Percentiles rank a stretch among this genome's conserved stretches.
Evolutionary conservation across 768 basidiomycete genomes (phyloP).

Genomic region (Suillus lakei): DNA sequence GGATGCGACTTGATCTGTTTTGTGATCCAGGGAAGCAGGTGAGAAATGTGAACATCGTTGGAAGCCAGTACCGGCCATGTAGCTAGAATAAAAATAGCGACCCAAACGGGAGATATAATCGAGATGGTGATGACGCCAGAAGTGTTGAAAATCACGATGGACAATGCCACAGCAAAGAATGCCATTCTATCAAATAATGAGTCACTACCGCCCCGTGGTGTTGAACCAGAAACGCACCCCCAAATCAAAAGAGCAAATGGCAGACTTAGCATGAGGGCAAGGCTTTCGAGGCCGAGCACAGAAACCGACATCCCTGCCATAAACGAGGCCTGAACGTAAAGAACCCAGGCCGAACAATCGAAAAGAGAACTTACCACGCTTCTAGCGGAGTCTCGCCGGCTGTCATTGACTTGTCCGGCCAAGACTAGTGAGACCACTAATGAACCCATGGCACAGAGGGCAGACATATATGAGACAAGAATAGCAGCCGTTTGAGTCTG

Average conservation of each 20-base stretch:
- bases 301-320: slow-evolving; percentile 10
- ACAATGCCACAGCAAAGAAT: slow-evolving; percentile 12
- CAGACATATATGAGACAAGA: slow-evolving; percentile 10
- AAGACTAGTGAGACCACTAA: slow-evolving; percentile 35
- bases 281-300: slow-evolving; percentile 20
- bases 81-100: background rate
- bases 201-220: too few relatives aligned
- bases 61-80: slow-evolving; percentile 33
- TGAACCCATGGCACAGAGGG: slow-evolving; percentile 8
- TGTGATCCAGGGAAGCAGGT: background rate
- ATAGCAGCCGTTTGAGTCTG: slow-evolving; percentile 15
- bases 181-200: slow-evolving; percentile 5
- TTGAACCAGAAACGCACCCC: slow-evolving; percentile 11
- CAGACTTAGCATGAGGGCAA: slow-evolving; percentile 39
- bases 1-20: background rate
- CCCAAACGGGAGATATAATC: slow-evolving; percentile 9
- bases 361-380: slow-evolving; percentile 9
- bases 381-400: slow-evolving; percentile 5
- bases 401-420: slow-evolving; percentile 38
- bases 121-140: background rate
- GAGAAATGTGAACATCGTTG: background rate
- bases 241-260: slow-evolving; percentile 38
- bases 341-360: background rate
- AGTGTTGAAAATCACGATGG: slow-evolving; percentile 8
- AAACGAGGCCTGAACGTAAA: slow-evolving; percentile 9